These are phyloP conservation scores for Pseudocercospora pini-densiflorae DNA, from an alignment of 2,329 filamentous ascomycete genomes.

Conservation along the genomic window DNA sequence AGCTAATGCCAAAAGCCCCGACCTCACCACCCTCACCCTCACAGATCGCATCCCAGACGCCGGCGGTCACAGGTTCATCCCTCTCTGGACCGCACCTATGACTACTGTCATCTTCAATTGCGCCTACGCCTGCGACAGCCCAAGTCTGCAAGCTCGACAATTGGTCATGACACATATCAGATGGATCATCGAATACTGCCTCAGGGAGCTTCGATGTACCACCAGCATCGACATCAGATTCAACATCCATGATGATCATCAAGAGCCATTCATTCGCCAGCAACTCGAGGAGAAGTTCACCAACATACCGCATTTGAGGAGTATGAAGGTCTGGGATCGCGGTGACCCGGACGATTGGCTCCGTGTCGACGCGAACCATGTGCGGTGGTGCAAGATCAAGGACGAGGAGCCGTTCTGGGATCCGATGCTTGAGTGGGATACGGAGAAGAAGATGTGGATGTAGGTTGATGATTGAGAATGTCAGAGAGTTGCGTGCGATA, in stretches of 20 bases:
- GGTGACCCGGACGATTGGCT: neutral
- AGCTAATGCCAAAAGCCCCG: neutral
- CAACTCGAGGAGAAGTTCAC: neutral
- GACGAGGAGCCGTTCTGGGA: too few relatives aligned
- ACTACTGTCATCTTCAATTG: neutral
- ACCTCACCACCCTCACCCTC: neutral
- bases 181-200: neutral
- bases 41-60: neutral
- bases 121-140: neutral
- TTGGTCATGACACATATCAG: too few relatives aligned
- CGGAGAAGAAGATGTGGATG: too few relatives aligned
- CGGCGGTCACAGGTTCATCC: neutral
- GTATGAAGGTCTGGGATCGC: neutral
- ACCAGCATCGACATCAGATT: too few relatives aligned
- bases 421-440: too few relatives aligned
- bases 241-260: neutral
- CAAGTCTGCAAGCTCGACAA: neutral
- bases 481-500: too few relatives aligned
- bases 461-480: too few relatives aligned
- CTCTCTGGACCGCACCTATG: neutral
- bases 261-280: neutral
- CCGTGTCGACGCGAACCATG: too few relatives aligned
- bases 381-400: too few relatives aligned
- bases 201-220: too few relatives aligned
- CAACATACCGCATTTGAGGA: neutral